phyloP scores from a whole-genome alignment of 257 asterid genomes.

The Fraxinus quadrangulata region DNA sequence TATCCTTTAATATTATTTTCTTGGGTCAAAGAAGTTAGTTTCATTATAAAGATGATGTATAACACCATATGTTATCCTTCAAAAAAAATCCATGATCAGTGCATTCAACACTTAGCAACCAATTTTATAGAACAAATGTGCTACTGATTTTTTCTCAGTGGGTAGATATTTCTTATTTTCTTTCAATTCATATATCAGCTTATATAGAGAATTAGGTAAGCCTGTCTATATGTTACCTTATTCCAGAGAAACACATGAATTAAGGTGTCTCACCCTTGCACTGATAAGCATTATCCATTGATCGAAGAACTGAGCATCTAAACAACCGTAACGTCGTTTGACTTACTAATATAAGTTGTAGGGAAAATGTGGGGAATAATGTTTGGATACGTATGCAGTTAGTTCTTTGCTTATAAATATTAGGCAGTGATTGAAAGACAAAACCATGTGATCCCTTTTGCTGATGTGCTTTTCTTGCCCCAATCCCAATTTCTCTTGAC shows the following conservation, averaged over 20 bases:
- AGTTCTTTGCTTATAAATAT: slow-evolving; percentile 1
- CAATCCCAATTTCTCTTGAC: neutral
- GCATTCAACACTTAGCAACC: no score
- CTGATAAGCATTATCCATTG: neutral
- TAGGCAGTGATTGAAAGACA: neutral
- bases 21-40: no score
- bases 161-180: neutral
- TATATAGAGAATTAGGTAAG: neutral
- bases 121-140: no score
- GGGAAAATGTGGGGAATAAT: neutral
- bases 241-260: neutral
- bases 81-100: no score
- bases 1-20: no score
- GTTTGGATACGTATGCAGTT: neutral
- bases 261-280: neutral
- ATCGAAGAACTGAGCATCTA: neutral
- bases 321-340: neutral
- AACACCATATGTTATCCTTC: no score
- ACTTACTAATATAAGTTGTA: neutral
- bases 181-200: neutral
- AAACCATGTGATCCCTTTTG: neutral
- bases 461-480: neutral
- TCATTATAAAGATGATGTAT: no score
- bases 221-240: neutral
- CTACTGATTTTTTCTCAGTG: neutral